Percentiles rank a stretch among this genome's conserved stretches.
phyloP scores from a whole-genome alignment of 805 yeast genomes.

The Alloascoidea hylecoeti region DNA sequence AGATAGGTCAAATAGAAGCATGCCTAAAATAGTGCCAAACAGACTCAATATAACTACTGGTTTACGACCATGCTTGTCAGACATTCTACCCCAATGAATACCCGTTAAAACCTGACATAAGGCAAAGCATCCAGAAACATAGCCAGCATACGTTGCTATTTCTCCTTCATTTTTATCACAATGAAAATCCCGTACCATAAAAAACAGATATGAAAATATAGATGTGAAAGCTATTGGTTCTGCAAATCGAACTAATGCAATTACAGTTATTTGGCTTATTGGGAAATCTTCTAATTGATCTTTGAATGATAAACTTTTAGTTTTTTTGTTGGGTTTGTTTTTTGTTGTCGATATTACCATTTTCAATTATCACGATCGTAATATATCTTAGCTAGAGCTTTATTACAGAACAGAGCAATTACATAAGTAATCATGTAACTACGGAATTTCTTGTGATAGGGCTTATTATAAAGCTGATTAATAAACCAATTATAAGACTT shows the following conservation, averaged over 20 bases:
- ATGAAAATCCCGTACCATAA: constrained; percentile 45
- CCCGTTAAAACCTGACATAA: constrained; percentile 43
- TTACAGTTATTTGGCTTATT: constrained; percentile 10
- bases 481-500: no score
- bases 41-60: constrained; percentile 36
- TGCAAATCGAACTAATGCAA: constrained; percentile 33
- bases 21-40: constrained; percentile 31
- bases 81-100: constrained; percentile 43
- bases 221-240: constrained; percentile 57
- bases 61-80: constrained; percentile 45
- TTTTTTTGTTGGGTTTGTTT: no score
- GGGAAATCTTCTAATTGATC: not conserved
- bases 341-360: no score
- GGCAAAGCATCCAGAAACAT: constrained; percentile 47
- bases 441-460: no score
- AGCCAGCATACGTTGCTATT: constrained; percentile 47
- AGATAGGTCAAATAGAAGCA: constrained; percentile 39
- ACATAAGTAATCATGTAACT: no score
- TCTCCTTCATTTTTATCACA: constrained; percentile 33
- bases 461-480: no score
- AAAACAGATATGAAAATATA: constrained; percentile 47
- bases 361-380: no score
- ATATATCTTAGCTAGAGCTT: no score
- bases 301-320: no score
- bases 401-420: no score